Percentiles rank a stretch among this genome's conserved stretches.
phyloP scores from a whole-genome alignment of 2,329 filamentous ascomycete genomes.

The Nakataea oryzae region DNA sequence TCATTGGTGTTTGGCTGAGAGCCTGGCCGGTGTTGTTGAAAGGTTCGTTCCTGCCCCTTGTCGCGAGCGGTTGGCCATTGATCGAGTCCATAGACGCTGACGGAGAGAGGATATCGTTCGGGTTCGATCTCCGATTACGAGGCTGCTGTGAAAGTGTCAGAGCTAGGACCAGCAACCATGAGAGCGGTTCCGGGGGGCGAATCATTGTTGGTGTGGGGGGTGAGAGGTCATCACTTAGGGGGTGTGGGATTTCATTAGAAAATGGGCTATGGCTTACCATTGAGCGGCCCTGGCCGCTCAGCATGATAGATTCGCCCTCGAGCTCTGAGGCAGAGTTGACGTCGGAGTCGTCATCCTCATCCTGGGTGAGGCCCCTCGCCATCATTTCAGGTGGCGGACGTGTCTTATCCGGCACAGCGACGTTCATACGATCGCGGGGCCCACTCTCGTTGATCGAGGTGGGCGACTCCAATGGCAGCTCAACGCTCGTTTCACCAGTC shows the following conservation, averaged over 20 bases:
- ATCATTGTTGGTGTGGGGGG: not conserved
- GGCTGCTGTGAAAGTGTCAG: slow-evolving; percentile 25
- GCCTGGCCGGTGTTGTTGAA: slow-evolving; percentile 34
- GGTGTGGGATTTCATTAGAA: not conserved
- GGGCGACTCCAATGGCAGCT: slow-evolving; percentile 86
- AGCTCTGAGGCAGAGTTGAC: slow-evolving; percentile 73
- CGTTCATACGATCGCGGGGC: slow-evolving; percentile 79
- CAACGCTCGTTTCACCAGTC: slow-evolving; percentile 89
- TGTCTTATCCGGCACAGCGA: slow-evolving; percentile 80
- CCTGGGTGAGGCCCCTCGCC: slow-evolving; percentile 68
- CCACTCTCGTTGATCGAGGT: slow-evolving; percentile 71
- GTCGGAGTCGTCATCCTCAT: slow-evolving; percentile 86
- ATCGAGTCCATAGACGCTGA: slow-evolving; percentile 89
- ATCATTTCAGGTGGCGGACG: slow-evolving; percentile 85
- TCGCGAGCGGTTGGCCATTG: slow-evolving; percentile 53
- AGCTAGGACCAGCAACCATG: not conserved
- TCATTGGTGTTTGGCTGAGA: slow-evolving; percentile 33
- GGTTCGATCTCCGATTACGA: slow-evolving; percentile 54
- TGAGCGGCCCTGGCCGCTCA: slow-evolving; percentile 19
- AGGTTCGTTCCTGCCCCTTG: slow-evolving; percentile 46
- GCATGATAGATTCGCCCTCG: slow-evolving; percentile 65
- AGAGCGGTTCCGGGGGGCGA: not conserved
- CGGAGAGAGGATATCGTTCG: slow-evolving; percentile 63
- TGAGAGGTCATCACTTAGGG: not conserved
- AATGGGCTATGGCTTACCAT: not conserved